Conservation (phyloP, 208 protist species). For the Zelonia costaricensis region DNA sequence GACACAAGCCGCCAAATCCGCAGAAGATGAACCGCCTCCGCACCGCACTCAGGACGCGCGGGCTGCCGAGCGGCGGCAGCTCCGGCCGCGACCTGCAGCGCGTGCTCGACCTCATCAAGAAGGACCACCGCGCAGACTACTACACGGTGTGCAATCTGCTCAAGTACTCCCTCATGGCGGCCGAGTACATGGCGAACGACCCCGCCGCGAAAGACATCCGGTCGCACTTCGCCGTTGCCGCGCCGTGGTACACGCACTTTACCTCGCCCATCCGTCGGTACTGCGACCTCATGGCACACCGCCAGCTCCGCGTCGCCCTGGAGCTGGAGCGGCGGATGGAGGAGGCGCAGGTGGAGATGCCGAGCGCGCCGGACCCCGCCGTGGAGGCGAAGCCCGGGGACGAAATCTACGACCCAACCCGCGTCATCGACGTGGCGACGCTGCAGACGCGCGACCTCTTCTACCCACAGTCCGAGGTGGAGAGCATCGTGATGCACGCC, state of each 20-base stretch:
- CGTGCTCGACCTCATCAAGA: slow-evolving; percentile 33
- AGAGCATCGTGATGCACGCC: slow-evolving; percentile 49
- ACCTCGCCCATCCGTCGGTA: slow-evolving; percentile 95
- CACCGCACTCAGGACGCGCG: slow-evolving; percentile 15
- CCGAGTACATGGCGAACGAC: slow-evolving; percentile 83
- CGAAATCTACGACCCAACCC: slow-evolving; percentile 16
- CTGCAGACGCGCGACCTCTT: slow-evolving; percentile 41
- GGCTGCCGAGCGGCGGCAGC: slow-evolving; percentile 38
- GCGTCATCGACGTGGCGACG: slow-evolving; percentile 37
- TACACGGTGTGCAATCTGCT: slow-evolving; percentile 62
- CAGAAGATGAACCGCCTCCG: slow-evolving; percentile 43
- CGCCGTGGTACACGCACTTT: slow-evolving; percentile 94
- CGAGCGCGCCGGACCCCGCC: slow-evolving; percentile 9
- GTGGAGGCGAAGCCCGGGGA: slow-evolving; percentile 20
- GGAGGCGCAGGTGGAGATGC: slow-evolving; percentile 22
- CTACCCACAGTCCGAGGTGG: slow-evolving; percentile 54
- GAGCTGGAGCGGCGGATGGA: slow-evolving; percentile 73
- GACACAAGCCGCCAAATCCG: slow-evolving; percentile 65
- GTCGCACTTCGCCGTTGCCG: slow-evolving; percentile 89
- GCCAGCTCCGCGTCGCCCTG: slow-evolving; percentile 79
- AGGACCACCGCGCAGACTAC: slow-evolving; percentile 28
- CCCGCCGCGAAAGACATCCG: slow-evolving; percentile 28
- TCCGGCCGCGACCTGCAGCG: slow-evolving; percentile 56
- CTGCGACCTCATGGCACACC: slow-evolving; percentile 92
- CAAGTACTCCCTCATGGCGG: slow-evolving; percentile 72